phyloP scores from a whole-genome alignment of 495 filamentous ascomycete genomes.

The Neurospora tetraspora region DNA sequence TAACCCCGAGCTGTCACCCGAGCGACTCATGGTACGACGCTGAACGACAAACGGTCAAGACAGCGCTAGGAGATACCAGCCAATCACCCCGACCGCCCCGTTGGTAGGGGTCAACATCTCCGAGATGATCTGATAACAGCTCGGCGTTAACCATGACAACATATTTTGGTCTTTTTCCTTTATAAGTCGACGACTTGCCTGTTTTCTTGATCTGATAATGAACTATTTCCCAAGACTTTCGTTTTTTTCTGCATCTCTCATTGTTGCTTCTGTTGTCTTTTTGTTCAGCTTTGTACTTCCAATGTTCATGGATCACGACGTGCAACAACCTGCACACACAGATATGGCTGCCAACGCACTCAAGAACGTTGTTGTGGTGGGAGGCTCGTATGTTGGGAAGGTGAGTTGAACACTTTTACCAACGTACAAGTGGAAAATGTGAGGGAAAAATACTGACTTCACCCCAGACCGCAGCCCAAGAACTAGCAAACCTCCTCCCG shows the following conservation, averaged over 20 bases:
- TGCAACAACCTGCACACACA: neutral
- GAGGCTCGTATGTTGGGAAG: conserved; percentile 19
- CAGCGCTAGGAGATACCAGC: neutral
- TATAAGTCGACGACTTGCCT: neutral
- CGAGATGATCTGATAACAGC: neutral
- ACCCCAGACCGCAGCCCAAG: conserved; percentile 17
- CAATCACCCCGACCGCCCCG: neutral
- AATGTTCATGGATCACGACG: neutral
- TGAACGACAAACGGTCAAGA: neutral
- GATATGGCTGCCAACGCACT: conserved; percentile 5
- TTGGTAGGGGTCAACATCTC: neutral
- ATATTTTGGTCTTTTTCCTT: neutral
- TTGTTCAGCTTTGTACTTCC: neutral
- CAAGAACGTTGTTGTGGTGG: conserved; percentile 18
- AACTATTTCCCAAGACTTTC: neutral
- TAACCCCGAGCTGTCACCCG: neutral
- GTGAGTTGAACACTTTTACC: too few relatives aligned
- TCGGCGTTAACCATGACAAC: neutral
- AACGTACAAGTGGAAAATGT: too few relatives aligned
- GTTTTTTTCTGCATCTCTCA: neutral
- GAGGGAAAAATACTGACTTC: too few relatives aligned
- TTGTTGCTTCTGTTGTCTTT: neutral
- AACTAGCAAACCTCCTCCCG: conserved; percentile 16
- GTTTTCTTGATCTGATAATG: neutral
- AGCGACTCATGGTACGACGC: neutral